Evolutionary conservation across 305 asterid species (phyloP).

Genomic region (Rubia tinctorum): DNA sequence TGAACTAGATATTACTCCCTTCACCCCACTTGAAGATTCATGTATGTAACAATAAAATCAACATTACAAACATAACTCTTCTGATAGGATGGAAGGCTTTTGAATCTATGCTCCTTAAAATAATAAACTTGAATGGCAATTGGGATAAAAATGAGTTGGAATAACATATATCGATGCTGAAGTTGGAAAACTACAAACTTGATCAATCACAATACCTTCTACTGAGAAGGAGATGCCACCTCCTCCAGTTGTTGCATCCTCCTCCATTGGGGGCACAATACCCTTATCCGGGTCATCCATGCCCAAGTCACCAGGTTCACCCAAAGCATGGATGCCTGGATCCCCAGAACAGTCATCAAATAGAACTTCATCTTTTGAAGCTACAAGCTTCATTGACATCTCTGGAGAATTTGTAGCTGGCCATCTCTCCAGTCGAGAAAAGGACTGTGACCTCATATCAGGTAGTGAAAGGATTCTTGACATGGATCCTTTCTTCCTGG

Average conservation of each 20-base stretch:
- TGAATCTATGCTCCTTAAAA: too few species aligned
- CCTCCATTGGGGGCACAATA: slow-evolving; percentile 12
- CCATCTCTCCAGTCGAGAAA: slow-evolving; percentile 40
- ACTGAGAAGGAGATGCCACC: neutral
- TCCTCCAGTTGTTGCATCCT: slow-evolving; percentile 16
- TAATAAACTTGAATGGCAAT: too few species aligned
- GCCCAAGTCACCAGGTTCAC: slow-evolving; percentile 33
- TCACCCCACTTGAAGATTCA: neutral
- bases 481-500: slow-evolving; percentile 21
- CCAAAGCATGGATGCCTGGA: slow-evolving; percentile 27
- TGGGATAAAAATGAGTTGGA: neutral
- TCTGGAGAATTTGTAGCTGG: slow-evolving; percentile 11
- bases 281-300: slow-evolving; percentile 15
- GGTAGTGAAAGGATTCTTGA: slow-evolving; percentile 71
- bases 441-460: slow-evolving; percentile 54
- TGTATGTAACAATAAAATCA: neutral
- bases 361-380: slow-evolving; percentile 24
- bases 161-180: neutral
- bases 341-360: slow-evolving; percentile 18
- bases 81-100: too few species aligned
- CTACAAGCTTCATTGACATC: slow-evolving; percentile 12
- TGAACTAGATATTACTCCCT: neutral
- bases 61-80: too few species aligned
- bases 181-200: neutral
- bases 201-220: neutral